phyloP scores from a whole-genome alignment of 2,329 filamentous ascomycete genomes.

The Colletotrichum lini region DNA sequence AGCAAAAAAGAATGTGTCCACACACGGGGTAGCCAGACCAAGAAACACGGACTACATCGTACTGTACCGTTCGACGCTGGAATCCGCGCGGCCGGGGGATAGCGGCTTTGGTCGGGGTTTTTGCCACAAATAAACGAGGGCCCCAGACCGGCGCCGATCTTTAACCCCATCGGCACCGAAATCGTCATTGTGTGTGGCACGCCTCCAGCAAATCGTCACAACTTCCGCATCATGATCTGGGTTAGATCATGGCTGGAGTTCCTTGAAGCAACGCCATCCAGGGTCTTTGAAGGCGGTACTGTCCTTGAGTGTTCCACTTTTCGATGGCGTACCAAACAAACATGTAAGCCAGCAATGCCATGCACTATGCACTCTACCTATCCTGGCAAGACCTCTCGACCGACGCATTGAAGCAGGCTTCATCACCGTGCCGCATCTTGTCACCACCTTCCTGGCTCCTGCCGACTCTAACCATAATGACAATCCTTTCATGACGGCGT shows the following conservation, averaged over 20 bases:
- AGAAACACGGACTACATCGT: conserved; percentile 6
- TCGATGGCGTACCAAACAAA: not conserved
- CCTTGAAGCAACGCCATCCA: not conserved
- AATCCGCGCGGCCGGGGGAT: conserved; percentile 12
- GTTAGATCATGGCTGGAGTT: conserved; percentile 26
- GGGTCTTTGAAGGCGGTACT: not conserved
- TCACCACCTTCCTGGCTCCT: too few species aligned
- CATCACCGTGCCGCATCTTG: too few species aligned
- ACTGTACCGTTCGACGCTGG: not conserved
- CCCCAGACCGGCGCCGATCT: conserved; percentile 32
- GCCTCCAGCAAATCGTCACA: conserved; percentile 26
- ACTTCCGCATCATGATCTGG: conserved; percentile 30
- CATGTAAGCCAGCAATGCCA: not conserved
- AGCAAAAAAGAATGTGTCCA: not conserved
- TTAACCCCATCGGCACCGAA: conserved; percentile 26
- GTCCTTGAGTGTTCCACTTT: not conserved
- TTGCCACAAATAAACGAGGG: conserved; percentile 25
- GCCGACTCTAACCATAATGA: too few species aligned
- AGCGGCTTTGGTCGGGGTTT: conserved; percentile 23
- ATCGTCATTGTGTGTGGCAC: conserved; percentile 27
- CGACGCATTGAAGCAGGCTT: not conserved
- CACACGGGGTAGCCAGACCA: not conserved
- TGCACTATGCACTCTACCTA: too few species aligned
- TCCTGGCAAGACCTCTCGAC: not conserved
- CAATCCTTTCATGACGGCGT: too few species aligned